A percentile compares a stretch with the other conserved stretches of the same genome.
phyloP scores from a whole-genome alignment of 2,329 filamentous ascomycete species.

The Sporothrix schenckii region DNA sequence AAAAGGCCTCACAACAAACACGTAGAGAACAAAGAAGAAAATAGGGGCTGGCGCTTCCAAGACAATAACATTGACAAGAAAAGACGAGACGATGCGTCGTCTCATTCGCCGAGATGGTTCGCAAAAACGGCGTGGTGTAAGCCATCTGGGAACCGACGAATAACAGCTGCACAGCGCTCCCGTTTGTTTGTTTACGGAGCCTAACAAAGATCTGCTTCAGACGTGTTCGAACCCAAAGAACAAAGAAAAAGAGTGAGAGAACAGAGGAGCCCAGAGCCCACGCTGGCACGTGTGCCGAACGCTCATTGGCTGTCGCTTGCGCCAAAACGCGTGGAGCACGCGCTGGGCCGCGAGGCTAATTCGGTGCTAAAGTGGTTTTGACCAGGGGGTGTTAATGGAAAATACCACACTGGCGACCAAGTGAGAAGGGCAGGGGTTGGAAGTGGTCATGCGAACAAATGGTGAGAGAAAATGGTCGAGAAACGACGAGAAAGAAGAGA shows the following conservation, averaged over 20 bases:
- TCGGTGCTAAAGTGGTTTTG: conserved; percentile 21
- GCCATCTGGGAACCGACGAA: not conserved
- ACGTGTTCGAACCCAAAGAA: conserved; percentile 16
- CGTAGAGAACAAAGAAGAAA: conserved; percentile 13
- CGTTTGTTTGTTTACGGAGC: conserved; percentile 25
- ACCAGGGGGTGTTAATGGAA: conserved; percentile 27
- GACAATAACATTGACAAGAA: conserved; percentile 6
- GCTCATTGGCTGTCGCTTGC: conserved; percentile 16
- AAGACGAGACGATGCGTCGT: not conserved
- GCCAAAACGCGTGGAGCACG: conserved; percentile 25
- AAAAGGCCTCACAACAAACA: conserved; percentile 21
- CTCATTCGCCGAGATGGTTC: not conserved
- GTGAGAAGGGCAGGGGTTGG: not conserved
- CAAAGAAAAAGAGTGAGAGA: not conserved
- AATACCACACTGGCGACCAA: conserved; percentile 4
- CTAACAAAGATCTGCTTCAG: conserved; percentile 7
- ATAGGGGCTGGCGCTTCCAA: conserved; percentile 7
- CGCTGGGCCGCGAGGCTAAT: conserved; percentile 26
- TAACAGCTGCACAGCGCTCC: not conserved
- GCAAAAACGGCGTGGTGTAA: conserved; percentile 6
- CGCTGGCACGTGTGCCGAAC: not conserved
- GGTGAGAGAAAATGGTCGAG: not conserved
- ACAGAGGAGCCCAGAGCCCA: not conserved
- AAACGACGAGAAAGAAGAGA: not conserved
- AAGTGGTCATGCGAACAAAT: conserved; percentile 18